phyloP scores from a whole-genome alignment of 805 yeast species.

The Scheffersomyces coipomensis region DNA sequence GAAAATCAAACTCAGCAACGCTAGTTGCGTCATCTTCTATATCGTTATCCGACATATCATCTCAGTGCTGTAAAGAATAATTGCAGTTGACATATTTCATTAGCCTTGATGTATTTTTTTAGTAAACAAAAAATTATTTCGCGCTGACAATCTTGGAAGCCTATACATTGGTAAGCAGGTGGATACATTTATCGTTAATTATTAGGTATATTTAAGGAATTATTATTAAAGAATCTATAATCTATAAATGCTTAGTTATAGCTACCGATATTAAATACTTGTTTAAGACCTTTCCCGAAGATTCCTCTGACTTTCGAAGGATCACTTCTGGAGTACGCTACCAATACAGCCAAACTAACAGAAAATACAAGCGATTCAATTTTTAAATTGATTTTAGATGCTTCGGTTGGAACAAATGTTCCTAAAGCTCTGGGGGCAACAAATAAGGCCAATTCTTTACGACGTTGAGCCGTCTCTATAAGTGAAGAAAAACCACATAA shows the following conservation, averaged over 20 bases:
- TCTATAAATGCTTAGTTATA: no score
- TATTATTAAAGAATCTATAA: no score
- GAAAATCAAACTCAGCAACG: constrained; percentile 14
- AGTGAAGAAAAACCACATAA: constrained; percentile 42
- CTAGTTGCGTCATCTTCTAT: constrained; percentile 11
- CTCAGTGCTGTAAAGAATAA: no score
- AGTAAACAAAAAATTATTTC: no score
- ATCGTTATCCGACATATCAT: constrained; percentile 17
- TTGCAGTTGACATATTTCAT: no score
- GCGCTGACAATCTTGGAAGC: no score
- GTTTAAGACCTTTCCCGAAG: constrained; percentile 32
- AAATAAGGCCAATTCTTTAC: constrained; percentile 48
- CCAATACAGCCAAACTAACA: constrained; percentile 32
- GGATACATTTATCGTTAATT: no score
- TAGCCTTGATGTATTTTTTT: no score
- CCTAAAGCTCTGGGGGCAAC: constrained; percentile 43
- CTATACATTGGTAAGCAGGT: no score
- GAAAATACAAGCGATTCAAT: constrained; percentile 32
- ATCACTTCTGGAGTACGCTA: constrained; percentile 28
- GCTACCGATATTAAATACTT: constrained; percentile 12
- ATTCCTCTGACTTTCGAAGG: constrained; percentile 33
- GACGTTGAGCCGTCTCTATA: constrained; percentile 37
- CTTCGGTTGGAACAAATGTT: constrained; percentile 26
- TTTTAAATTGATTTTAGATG: constrained; percentile 20
- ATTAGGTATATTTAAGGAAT: no score